phyloP scores from a whole-genome alignment of 805 yeast species.

The Peterozyma xylosa region DNA sequence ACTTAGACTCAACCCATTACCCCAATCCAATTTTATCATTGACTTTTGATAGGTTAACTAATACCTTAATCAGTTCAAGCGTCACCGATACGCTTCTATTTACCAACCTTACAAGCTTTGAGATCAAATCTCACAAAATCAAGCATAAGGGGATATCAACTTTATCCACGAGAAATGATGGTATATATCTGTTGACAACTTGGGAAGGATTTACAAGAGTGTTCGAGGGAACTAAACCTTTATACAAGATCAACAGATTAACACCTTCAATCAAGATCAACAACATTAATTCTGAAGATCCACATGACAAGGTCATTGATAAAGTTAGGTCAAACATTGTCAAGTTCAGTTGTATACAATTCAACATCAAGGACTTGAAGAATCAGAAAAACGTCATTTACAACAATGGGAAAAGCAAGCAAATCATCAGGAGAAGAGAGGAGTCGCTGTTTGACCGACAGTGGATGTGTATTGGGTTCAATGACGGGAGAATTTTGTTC shows the following conservation, averaged over 20 bases:
- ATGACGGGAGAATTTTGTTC: conserved; percentile 23
- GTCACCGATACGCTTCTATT: conserved; percentile 33
- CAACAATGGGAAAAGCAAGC: conserved; percentile 24
- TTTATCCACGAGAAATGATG: conserved; percentile 14
- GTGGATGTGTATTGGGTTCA: conserved; percentile 23
- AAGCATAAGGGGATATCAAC: conserved; percentile 31
- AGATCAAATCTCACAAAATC: conserved; percentile 9
- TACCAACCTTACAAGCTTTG: conserved; percentile 14
- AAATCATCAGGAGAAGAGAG: conserved; percentile 20
- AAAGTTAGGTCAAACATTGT: conserved; percentile 14
- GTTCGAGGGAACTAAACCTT: conserved; percentile 11
- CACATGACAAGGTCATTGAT: conserved; percentile 8
- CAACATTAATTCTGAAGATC: conserved; percentile 5
- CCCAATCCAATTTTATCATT: conserved; percentile 53
- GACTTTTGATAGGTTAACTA: conserved; percentile 17
- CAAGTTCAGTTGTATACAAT: conserved; percentile 16
- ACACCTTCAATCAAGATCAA: conserved; percentile 16
- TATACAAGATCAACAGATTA: conserved; percentile 15
- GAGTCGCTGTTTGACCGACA: conserved; percentile 15
- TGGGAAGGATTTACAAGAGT: conserved; percentile 46
- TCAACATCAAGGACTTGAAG: conserved; percentile 10
- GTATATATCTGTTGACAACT: conserved; percentile 28
- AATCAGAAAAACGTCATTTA: conserved; percentile 8
- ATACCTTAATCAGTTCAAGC: conserved; percentile 35
- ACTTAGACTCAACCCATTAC: conserved; percentile 22